Conservation (phyloP, 768 basidiomycete genomes). For the Pilatotrama ljubarskyi region DNA sequence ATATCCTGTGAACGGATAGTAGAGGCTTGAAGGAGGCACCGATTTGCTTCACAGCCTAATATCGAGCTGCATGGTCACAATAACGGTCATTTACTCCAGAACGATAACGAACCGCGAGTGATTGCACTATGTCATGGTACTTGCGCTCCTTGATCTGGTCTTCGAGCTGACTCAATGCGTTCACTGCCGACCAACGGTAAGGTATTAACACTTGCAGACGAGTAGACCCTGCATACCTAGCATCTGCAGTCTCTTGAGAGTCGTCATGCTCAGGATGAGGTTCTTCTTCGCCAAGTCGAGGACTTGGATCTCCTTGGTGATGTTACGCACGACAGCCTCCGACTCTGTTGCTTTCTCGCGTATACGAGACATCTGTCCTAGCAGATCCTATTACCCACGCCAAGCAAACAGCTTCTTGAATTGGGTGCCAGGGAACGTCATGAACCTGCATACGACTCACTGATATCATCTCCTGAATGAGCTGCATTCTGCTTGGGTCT, state of each 20-base stretch:
- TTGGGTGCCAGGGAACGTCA: neutral
- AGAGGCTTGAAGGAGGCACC: constrained; percentile 79
- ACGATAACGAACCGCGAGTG: constrained; percentile 58
- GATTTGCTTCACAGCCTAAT: constrained; percentile 86
- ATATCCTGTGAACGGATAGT: constrained; percentile 72
- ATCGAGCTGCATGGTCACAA: neutral
- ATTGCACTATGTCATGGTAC: constrained; percentile 83
- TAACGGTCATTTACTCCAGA: neutral
- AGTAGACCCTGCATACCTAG: constrained; percentile 58
- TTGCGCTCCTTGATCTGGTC: constrained; percentile 73
- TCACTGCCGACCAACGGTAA: constrained; percentile 48
- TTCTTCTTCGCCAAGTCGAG: constrained; percentile 94
- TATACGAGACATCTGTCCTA: constrained; percentile 94
- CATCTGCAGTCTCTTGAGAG: constrained; percentile 89
- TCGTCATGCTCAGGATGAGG: constrained; percentile 85
- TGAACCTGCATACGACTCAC: constrained; percentile 44
- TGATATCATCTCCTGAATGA: constrained; percentile 95
- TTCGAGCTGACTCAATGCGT: constrained; percentile 79
- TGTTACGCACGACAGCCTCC: constrained; percentile 92
- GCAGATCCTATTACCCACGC: constrained; percentile 63
- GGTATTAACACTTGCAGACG: neutral
- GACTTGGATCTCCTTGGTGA: constrained; percentile 95
- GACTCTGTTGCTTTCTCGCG: constrained; percentile 96
- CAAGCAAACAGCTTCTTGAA: neutral
- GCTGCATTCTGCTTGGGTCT: constrained; percentile 84